Evolutionary conservation across 2,329 filamentous ascomycete genomes (phyloP).

Genomic region (Microascus cirrosus): DNA sequence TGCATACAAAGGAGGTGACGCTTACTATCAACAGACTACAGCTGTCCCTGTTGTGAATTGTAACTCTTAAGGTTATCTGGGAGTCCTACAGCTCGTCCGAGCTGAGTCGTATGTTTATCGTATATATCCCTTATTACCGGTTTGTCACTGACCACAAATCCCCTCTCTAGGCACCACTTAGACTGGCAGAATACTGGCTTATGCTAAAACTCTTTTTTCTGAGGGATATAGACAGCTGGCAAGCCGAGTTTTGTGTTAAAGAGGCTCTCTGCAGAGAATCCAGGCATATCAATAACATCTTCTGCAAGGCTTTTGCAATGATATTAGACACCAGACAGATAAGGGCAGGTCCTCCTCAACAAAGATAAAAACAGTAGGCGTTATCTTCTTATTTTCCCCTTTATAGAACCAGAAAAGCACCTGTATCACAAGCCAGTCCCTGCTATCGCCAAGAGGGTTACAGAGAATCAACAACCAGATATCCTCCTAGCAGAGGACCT

Average conservation of each 20-base stretch:
- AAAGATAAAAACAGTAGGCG: background rate
- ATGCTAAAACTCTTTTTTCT: background rate
- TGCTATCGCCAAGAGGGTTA: background rate
- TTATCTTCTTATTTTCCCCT: background rate
- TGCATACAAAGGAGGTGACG: background rate
- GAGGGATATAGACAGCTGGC: background rate
- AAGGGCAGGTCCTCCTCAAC: background rate
- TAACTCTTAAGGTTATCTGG: background rate
- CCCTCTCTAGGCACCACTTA: background rate
- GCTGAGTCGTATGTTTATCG: background rate
- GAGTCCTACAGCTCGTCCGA: background rate
- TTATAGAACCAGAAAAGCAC: background rate
- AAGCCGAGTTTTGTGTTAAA: background rate
- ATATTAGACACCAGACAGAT: background rate
- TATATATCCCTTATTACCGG: background rate
- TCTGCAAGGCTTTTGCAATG: background rate
- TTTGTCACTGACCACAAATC: background rate
- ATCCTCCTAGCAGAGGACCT: conserved; percentile 2
- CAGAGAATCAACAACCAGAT: background rate
- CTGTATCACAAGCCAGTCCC: background rate
- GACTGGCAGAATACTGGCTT: background rate
- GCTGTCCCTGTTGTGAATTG: background rate
- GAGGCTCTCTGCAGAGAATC: background rate
- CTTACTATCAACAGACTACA: background rate
- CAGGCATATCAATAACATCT: background rate